A percentile compares a stretch with the other conserved stretches of the same genome.
phyloP scores from a whole-genome alignment of 2,329 filamentous ascomycete species.

The Trichothecium sympodiale region DNA sequence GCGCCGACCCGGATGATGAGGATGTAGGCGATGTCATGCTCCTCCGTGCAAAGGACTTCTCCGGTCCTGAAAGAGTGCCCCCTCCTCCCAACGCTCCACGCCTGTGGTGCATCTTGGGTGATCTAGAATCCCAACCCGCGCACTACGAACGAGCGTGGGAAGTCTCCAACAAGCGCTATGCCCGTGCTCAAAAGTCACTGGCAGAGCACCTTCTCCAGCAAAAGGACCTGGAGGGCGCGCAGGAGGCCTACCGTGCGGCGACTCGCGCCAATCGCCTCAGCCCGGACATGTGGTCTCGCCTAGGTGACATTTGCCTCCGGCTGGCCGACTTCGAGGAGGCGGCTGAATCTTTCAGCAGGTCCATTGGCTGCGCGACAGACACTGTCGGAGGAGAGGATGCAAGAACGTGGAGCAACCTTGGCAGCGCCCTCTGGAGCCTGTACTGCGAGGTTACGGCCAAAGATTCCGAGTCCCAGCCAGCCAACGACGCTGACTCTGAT shows the following conservation, averaged over 20 bases:
- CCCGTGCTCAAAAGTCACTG: conserved; percentile 77
- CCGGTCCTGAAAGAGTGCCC: conserved; percentile 55
- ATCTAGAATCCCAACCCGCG: conserved; percentile 63
- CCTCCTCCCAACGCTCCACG: conserved; percentile 74
- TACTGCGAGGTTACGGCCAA: conserved; percentile 38
- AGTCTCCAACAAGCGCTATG: conserved; percentile 68
- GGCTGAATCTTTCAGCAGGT: conserved; percentile 70
- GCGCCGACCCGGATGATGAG: conserved; percentile 36
- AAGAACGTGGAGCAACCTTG: conserved; percentile 90
- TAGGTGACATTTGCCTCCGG: conserved; percentile 80
- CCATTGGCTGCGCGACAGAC: conserved; percentile 53
- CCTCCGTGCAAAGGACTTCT: conserved; percentile 42
- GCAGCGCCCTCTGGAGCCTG: conserved; percentile 65
- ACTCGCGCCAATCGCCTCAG: conserved; percentile 72
- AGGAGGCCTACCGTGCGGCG: conserved; percentile 67
- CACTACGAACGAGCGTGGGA: conserved; percentile 85
- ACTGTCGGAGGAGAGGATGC: conserved; percentile 75
- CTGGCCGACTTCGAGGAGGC: conserved; percentile 68
- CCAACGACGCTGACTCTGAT: conserved; percentile 12
- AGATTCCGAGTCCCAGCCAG: too few species aligned
- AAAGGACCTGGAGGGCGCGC: conserved; percentile 57
- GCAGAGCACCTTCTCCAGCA: conserved; percentile 64
- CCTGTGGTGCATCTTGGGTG: conserved; percentile 86
- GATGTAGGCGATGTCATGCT: conserved; percentile 35
- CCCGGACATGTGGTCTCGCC: conserved; percentile 74